Evolutionary conservation across 768 basidiomycete species (phyloP).

Genomic region (Tylopilus balloui): DNA sequence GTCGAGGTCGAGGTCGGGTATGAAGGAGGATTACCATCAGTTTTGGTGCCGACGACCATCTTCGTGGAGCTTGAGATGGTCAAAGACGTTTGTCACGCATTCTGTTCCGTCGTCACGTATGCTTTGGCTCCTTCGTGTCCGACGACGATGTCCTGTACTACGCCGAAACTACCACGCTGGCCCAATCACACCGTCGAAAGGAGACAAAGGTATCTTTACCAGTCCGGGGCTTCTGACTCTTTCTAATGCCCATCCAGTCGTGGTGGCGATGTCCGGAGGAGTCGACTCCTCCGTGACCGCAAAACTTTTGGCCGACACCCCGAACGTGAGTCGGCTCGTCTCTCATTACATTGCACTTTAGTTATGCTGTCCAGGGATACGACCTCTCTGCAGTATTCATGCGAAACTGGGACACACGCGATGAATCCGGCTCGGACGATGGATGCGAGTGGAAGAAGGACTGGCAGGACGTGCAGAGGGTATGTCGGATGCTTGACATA

Average conservation of each 20-base stretch:
- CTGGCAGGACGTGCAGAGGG: constrained; percentile 83
- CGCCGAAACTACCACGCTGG: constrained; percentile 16
- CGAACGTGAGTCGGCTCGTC: constrained; percentile 40
- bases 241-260: constrained; percentile 45
- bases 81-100: not conserved
- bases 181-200: constrained; percentile 18
- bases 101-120: not conserved
- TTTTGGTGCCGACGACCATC: constrained; percentile 41
- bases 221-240: not conserved
- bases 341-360: not conserved
- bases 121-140: constrained; percentile 10
- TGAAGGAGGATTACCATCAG: constrained; percentile 28
- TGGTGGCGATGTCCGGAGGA: constrained; percentile 92
- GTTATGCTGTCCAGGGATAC: constrained; percentile 49
- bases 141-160: constrained; percentile 6
- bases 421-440: constrained; percentile 72
- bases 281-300: constrained; percentile 92
- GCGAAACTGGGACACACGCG: constrained; percentile 92
- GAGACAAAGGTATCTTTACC: constrained; percentile 24
- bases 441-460: constrained; percentile 97
- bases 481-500: constrained; percentile 69
- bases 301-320: constrained; percentile 54
- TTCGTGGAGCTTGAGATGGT: not conserved
- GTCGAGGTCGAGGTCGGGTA: not conserved
- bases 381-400: constrained; percentile 89